A percentile compares a stretch with the other conserved stretches of the same genome.
Evolutionary conservation across 208 protist species (phyloP).

Genomic region (Leptomonas seymouri): DNA sequence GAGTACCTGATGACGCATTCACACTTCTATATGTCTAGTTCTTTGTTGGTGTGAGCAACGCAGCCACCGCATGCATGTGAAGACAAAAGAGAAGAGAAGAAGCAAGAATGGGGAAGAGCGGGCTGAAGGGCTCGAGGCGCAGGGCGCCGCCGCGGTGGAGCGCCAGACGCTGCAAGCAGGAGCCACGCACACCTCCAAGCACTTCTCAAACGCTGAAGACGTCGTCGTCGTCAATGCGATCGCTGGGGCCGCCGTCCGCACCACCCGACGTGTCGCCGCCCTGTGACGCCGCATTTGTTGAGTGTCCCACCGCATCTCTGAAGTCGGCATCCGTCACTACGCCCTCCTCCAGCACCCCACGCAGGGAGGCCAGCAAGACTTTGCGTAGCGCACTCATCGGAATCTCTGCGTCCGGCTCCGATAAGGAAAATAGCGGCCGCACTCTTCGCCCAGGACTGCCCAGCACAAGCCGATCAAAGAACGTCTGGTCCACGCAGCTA

Average conservation of each 20-base stretch:
- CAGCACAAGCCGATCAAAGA: slow-evolving; percentile 44
- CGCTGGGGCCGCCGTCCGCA: neutral
- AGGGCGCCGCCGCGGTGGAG: no score
- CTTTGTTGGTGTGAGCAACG: no score
- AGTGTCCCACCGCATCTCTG: neutral
- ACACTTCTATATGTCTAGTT: no score
- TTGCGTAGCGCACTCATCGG: slow-evolving; percentile 48
- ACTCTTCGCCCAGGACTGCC: slow-evolving; percentile 18
- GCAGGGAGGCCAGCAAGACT: slow-evolving; percentile 49
- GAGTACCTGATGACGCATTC: no score
- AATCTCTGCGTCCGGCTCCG: slow-evolving; percentile 55
- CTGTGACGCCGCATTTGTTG: neutral
- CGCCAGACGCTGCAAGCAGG: no score
- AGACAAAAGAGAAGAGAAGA: slow-evolving; percentile 7
- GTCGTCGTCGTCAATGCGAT: slow-evolving; percentile 19
- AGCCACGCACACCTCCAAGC: no score
- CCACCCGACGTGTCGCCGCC: neutral
- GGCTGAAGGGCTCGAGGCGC: no score
- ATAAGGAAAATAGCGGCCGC: slow-evolving; percentile 44
- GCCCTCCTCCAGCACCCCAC: slow-evolving; percentile 4
- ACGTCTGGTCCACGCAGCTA: slow-evolving; percentile 56
- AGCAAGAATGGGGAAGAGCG: no score
- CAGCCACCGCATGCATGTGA: no score
- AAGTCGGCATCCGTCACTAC: neutral
- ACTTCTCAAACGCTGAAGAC: slow-evolving; percentile 42